Evolutionary conservation across 1,284 basidiomycete species (phyloP), one percentile per base, ranked within the genome.

Genomic region (Fomitopsis schrenkii): DNA sequence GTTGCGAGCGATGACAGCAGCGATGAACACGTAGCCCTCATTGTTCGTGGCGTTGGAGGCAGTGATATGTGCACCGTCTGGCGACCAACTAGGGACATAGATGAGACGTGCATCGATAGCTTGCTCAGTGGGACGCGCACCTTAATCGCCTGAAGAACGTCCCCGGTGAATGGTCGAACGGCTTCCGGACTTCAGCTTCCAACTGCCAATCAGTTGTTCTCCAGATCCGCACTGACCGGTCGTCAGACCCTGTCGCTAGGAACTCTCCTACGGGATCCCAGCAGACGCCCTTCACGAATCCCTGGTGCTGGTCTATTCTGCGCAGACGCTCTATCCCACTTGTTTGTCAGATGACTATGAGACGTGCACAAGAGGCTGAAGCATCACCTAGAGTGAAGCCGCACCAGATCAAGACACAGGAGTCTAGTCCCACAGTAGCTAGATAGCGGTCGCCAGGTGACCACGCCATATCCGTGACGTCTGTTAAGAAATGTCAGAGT

Each of bases 221-320:
- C 97, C 97, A 99, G 54, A 99, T 91, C 71, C 97, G 97, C 65
- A 98, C 93, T 2, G 93, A 91, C 73, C 94, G 89, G 77, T 99
- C 97, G 74, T 98, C 97, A 14, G 95, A 97, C 75, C 96, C 88
- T n/a, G 95, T 97, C 7, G 95, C 95, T 58, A 99, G 85, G 72
- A 90, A 98, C 75, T 98, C 92, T 53, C 97, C 97, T 5, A 97
- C 93, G 1, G 97, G 97, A 76, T 99, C 97, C 87, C 96, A 99
- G 69, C 94, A 95, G 55, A 99, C 94, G 59, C 97, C 97, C 76
- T 99, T 99, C 67, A 99, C 95, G 73, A 98, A 98, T 5, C 96
- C 96, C 70, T 94, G 88, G 72, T 99, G 97, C 59, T 88, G 86
- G 62, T 94, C 91, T 38, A 99, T 84, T 70, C 90, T 93, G 53